Percentiles rank a stretch among this genome's conserved stretches.
Evolutionary conservation across 2,329 filamentous ascomycete genomes (phyloP).

Genomic region (Phyllachora maydis): DNA sequence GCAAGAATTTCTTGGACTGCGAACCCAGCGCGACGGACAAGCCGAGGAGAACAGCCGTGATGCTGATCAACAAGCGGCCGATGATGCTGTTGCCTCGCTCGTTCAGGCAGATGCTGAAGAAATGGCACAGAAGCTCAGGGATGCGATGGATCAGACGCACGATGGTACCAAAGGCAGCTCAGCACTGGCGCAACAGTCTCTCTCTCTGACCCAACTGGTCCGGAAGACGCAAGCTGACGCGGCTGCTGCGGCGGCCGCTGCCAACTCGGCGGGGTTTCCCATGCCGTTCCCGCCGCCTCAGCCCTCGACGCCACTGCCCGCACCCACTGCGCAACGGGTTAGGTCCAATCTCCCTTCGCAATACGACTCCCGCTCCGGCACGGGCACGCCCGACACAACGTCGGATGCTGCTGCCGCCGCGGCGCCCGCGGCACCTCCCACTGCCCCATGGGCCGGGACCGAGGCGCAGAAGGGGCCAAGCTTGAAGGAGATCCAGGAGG

Average conservation of each 20-base stretch:
- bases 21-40: conserved; percentile 57
- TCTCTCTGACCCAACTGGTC: conserved; percentile 68
- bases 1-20: conserved; percentile 63
- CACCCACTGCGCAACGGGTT: conserved; percentile 71
- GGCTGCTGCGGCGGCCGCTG: conserved; percentile 17
- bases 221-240: conserved; percentile 46
- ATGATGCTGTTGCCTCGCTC: conserved; percentile 1
- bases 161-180: conserved; percentile 1
- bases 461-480: conserved; percentile 66
- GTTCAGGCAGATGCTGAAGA: conserved; percentile 4
- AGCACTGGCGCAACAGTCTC: conserved; percentile 18
- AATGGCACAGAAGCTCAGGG: neutral
- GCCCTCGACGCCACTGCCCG: conserved; percentile 66
- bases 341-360: conserved; percentile 67
- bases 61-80: conserved; percentile 7
- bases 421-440: conserved; percentile 42
- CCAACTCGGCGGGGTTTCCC: conserved; percentile 45
- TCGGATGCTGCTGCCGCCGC: conserved; percentile 14
- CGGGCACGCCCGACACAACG: conserved; percentile 48
- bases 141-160: neutral
- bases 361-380: conserved; percentile 43
- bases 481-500: conserved; percentile 89
- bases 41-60: conserved; percentile 15
- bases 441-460: conserved; percentile 79
- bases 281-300: conserved; percentile 54